A percentile compares a stretch with the other conserved stretches of the same genome.
Conservation (phyloP, 768 basidiomycete genomes). For the Flagelloscypha sp. region DNA sequence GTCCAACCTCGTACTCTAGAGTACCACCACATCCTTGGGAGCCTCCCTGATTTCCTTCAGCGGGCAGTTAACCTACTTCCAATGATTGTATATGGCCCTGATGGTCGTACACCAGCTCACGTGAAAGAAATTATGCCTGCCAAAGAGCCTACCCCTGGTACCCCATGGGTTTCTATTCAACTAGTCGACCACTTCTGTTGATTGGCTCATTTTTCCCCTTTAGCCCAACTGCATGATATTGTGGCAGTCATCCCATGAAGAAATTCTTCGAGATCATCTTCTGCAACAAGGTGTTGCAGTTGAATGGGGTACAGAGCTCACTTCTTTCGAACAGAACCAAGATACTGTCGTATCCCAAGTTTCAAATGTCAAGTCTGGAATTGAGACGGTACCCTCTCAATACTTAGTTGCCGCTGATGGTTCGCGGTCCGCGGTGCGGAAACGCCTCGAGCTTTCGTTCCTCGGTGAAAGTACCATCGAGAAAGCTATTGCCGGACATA, state of each 20-base stretch:
- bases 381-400: conserved; percentile 20
- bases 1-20: conserved; percentile 17
- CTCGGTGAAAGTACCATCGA: conserved; percentile 28
- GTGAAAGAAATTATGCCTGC: neutral
- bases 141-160: conserved; percentile 11
- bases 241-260: conserved; percentile 21
- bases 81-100: conserved; percentile 10
- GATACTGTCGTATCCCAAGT: conserved; percentile 23
- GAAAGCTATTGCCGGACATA: conserved; percentile 25
- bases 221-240: conserved; percentile 16
- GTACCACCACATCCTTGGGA: conserved; percentile 17
- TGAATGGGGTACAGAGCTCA: conserved; percentile 27
- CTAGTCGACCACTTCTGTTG: neutral
- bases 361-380: conserved; percentile 10
- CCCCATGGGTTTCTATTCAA: conserved; percentile 8
- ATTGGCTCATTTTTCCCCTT: neutral
- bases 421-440: conserved; percentile 29
- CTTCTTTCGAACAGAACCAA: conserved; percentile 22
- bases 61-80: neutral
- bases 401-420: conserved; percentile 37
- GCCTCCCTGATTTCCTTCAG: conserved; percentile 11
- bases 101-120: conserved; percentile 4
- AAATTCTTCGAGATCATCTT: conserved; percentile 22
- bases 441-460: conserved; percentile 32
- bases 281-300: conserved; percentile 19